Evolutionary conservation across 257 asterid genomes (phyloP).

Genomic region (Capsicum baccatum): DNA sequence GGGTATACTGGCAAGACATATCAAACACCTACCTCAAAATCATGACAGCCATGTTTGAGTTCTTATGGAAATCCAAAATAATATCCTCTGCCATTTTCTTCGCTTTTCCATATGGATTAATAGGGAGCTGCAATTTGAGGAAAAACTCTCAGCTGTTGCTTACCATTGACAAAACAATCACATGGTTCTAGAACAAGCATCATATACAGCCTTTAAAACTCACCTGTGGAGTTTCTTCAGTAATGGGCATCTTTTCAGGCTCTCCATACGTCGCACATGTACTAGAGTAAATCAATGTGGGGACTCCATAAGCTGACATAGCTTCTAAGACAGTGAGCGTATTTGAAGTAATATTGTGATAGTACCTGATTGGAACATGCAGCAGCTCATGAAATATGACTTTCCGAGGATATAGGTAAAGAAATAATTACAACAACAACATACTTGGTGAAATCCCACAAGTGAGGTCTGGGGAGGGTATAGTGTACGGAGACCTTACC

Average conservation of each 20-base stretch:
- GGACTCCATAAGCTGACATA: conserved; percentile 70
- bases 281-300: conserved; percentile 80
- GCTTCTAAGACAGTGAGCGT: conserved; percentile 82
- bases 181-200: neutral
- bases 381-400: conserved; percentile 28
- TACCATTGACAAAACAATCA: neutral
- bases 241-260: conserved; percentile 90
- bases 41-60: conserved; percentile 93
- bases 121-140: conserved; percentile 62
- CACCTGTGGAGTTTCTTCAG: conserved; percentile 81
- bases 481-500: too few relatives aligned
- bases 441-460: too few relatives aligned
- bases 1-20: neutral
- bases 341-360: conserved; percentile 95
- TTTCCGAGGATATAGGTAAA: neutral
- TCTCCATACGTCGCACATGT: conserved; percentile 96
- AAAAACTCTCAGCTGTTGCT: conserved; percentile 30
- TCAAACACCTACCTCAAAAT: conserved; percentile 65
- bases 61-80: conserved; percentile 83
- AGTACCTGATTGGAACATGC: conserved; percentile 62
- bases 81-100: conserved; percentile 99
- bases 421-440: neutral
- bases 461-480: too few relatives aligned
- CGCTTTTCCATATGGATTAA: conserved; percentile 96
- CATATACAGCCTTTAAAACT: conserved; percentile 9